A percentile compares a stretch with the other conserved stretches of the same genome.
These are phyloP conservation scores for Corynespora cassiicola DNA, from an alignment of 2,329 filamentous ascomycete species.

Conservation along the genomic window DNA sequence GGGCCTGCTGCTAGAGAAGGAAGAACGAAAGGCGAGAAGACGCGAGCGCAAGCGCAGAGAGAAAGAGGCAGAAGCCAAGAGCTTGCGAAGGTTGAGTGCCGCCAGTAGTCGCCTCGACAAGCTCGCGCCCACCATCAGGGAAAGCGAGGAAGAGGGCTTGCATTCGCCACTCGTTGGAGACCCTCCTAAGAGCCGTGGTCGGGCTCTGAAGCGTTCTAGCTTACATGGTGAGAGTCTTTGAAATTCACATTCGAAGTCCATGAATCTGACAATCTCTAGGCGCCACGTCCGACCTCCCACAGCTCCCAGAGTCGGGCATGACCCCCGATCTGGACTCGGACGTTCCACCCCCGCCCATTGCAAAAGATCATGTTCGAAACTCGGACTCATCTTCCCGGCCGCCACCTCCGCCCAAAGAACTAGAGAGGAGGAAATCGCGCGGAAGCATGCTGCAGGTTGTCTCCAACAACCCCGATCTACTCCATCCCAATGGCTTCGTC, in stretches of 20 bases:
- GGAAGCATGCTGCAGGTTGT: conserved; percentile 89
- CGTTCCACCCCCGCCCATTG: conserved; percentile 71
- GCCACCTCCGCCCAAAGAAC: conserved; percentile 84
- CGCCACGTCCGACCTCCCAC: conserved; percentile 73
- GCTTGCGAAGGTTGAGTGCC: conserved; percentile 81
- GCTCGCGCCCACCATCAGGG: conserved; percentile 76
- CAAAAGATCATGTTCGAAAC: conserved; percentile 79
- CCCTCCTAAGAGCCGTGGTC: conserved; percentile 73
- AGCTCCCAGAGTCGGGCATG: conserved; percentile 68
- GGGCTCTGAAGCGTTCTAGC: conserved; percentile 73
- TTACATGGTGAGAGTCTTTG: conserved; percentile 51
- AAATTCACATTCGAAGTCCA: too few species aligned
- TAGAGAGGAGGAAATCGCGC: conserved; percentile 69
- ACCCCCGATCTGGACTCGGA: conserved; percentile 48
- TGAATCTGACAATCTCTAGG: conserved; percentile 50
- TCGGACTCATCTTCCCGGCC: conserved; percentile 80
- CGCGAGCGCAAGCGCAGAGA: conserved; percentile 85
- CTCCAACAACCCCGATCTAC: conserved; percentile 69
- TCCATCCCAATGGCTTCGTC: conserved; percentile 62
- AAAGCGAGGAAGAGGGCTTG: conserved; percentile 77
- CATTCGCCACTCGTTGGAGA: conserved; percentile 57
- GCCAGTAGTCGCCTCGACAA: conserved; percentile 87
- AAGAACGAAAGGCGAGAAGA: conserved; percentile 82
- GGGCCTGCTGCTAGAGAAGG: conserved; percentile 92
- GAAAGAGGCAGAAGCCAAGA: conserved; percentile 80